These are phyloP conservation scores for Crithidia acanthocephali DNA, from an alignment of 208 protist species.

Conservation along the genomic window DNA sequence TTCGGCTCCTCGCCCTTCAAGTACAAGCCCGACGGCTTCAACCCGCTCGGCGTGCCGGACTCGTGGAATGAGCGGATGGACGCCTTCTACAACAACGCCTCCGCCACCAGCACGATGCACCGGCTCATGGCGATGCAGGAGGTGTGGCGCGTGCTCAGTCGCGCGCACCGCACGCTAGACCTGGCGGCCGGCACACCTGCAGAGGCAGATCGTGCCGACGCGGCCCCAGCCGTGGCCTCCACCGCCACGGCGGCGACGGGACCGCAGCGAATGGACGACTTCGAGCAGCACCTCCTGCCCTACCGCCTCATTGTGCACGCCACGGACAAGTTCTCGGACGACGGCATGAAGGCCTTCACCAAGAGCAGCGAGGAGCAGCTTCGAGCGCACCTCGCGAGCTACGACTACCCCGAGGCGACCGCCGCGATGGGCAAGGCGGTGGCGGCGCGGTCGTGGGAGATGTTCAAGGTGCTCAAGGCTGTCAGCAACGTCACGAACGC, in stretches of 20 bases:
- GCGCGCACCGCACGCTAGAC: constrained; percentile 17
- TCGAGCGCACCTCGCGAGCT: constrained; percentile 19
- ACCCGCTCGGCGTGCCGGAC: constrained; percentile 86
- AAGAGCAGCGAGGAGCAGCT: constrained; percentile 57
- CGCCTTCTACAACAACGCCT: constrained; percentile 83
- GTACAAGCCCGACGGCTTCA: constrained; percentile 90
- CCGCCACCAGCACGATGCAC: constrained; percentile 47
- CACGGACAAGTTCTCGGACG: constrained; percentile 58
- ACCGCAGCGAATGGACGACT: constrained; percentile 20
- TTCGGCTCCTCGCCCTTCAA: constrained; percentile 88
- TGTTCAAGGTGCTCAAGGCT: constrained; percentile 65
- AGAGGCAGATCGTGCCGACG: no score
- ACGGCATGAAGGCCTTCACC: constrained; percentile 52
- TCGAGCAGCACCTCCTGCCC: constrained; percentile 27
- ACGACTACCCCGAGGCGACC: constrained; percentile 19
- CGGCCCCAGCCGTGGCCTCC: no score
- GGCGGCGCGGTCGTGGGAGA: constrained; percentile 46
- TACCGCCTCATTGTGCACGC: constrained; percentile 49
- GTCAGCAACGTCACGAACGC: constrained; percentile 74
- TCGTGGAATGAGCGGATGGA: constrained; percentile 93
- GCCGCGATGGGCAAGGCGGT: constrained; percentile 7
- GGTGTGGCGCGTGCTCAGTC: constrained; percentile 54
- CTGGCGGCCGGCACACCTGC: neutral
- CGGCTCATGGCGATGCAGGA: constrained; percentile 56
- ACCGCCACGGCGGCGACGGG: neutral